Evolutionary conservation across 169 alveolate genomes (phyloP).

Genomic region (Cryptosporidium felis): DNA sequence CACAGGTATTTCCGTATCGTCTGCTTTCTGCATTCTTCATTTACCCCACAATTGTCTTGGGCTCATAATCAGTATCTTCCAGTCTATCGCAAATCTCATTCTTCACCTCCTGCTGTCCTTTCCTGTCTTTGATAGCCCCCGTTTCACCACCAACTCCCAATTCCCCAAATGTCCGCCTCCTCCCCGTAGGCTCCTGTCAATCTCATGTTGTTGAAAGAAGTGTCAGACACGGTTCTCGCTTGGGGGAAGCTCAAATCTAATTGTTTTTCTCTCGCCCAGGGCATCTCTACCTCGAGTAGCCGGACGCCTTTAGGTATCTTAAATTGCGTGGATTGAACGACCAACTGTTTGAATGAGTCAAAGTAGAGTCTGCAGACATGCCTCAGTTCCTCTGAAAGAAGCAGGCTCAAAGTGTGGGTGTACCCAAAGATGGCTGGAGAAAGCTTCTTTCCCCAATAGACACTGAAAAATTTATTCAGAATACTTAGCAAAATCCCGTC

Average conservation of each 20-base stretch:
- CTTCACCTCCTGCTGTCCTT: not conserved
- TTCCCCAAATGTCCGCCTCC: too few relatives aligned
- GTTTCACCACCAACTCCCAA: too few relatives aligned
- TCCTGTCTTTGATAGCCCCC: not conserved
- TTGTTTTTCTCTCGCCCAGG: not conserved
- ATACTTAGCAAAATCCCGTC: conserved; percentile 39
- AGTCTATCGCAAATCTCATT: too few relatives aligned
- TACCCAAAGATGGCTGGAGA: conserved; percentile 51
- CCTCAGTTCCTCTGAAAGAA: conserved; percentile 32
- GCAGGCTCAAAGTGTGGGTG: conserved; percentile 11
- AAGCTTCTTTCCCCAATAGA: conserved; percentile 41
- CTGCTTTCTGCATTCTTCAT: too few relatives aligned
- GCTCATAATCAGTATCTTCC: too few relatives aligned
- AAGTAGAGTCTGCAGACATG: conserved; percentile 22
- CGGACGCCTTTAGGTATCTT: conserved; percentile 14
- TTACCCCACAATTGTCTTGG: too few relatives aligned
- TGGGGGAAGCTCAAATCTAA: conserved; percentile 1
- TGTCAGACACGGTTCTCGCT: not conserved
- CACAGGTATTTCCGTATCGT: too few relatives aligned
- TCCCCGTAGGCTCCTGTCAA: too few relatives aligned
- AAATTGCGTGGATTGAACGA: conserved; percentile 33
- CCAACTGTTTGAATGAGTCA: conserved; percentile 12
- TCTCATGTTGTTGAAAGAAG: conserved; percentile 32
- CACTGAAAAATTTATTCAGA: conserved; percentile 2
- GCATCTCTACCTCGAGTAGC: conserved; percentile 4